Conservation (phyloP, 2,329 filamentous ascomycete genomes). For the Tolypocladium inflatum region DNA sequence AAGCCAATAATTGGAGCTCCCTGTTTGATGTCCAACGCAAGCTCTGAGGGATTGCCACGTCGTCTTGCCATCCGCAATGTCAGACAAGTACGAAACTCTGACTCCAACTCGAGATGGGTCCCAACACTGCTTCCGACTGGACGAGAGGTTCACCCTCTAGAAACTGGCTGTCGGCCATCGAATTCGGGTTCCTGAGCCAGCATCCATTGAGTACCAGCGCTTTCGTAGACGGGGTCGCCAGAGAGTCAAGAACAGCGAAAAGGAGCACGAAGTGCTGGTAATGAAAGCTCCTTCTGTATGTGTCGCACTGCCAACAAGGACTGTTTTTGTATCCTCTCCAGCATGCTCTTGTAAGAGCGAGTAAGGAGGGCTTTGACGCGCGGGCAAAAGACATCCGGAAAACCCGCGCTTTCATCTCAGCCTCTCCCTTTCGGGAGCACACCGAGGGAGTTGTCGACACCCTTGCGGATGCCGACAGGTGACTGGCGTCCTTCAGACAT, state of each 20-base stretch:
- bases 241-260: background rate
- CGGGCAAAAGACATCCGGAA: slow-evolving; percentile 95
- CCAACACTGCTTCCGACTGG: slow-evolving; percentile 31
- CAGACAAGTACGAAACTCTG: slow-evolving; percentile 90
- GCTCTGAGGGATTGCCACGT: background rate
- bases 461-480: slow-evolving; percentile 18
- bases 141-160: background rate
- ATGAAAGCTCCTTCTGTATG: slow-evolving; percentile 59
- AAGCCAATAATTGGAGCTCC: slow-evolving; percentile 7
- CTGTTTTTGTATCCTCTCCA: slow-evolving; percentile 91
- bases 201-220: background rate
- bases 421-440: slow-evolving; percentile 26
- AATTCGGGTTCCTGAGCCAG: background rate
- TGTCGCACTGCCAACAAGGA: slow-evolving; percentile 77
- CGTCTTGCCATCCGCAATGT: slow-evolving; percentile 12
- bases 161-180: background rate
- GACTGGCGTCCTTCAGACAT: slow-evolving; percentile 39
- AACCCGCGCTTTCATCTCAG: slow-evolving; percentile 66
- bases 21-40: slow-evolving; percentile 4
- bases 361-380: slow-evolving; percentile 56
- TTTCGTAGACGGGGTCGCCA: background rate
- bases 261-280: background rate
- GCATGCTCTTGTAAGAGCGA: slow-evolving; percentile 20
- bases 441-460: slow-evolving; percentile 34
- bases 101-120: slow-evolving; percentile 90